These are phyloP conservation scores for Pseudozyma flocculosa DNA, from an alignment of 1,284 basidiomycete genomes.

Conservation along the genomic window DNA sequence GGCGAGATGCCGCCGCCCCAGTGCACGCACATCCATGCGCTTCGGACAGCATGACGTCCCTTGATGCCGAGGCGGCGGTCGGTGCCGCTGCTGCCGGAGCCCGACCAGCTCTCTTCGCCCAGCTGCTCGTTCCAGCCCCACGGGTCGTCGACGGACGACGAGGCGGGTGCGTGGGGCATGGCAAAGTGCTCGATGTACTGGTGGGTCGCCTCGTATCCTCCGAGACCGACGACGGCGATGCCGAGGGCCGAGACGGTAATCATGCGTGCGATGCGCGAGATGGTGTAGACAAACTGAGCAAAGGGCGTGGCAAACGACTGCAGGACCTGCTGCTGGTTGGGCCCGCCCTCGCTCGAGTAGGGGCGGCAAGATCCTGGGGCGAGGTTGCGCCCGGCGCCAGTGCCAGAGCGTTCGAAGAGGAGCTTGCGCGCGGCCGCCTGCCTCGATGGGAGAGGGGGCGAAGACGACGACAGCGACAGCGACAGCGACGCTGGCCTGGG, in stretches of 20 bases:
- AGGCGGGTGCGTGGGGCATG: conserved; percentile 26
- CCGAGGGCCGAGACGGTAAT: conserved; percentile 40
- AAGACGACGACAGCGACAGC: too few relatives aligned
- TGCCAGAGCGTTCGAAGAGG: too few relatives aligned
- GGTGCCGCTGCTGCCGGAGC: conserved; percentile 23
- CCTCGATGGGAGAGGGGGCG: too few relatives aligned
- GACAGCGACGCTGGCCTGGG: too few relatives aligned
- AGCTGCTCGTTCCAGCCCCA: conserved; percentile 30
- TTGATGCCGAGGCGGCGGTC: conserved; percentile 47
- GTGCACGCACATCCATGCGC: conserved; percentile 51
- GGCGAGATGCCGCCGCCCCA: conserved; percentile 55
- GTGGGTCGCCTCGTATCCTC: conserved; percentile 47
- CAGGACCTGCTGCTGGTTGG: conserved; percentile 35
- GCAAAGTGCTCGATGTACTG: conserved; percentile 52
- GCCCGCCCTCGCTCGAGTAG: conserved; percentile 27
- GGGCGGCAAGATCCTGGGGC: background rate
- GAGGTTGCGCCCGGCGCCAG: too few relatives aligned
- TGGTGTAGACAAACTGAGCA: conserved; percentile 42
- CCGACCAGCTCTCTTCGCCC: conserved; percentile 37
- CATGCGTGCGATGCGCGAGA: conserved; percentile 53
- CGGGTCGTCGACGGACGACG: conserved; percentile 10
- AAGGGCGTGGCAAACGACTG: conserved; percentile 44
- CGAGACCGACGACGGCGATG: conserved; percentile 25
- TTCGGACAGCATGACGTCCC: conserved; percentile 48
- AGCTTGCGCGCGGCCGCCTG: too few relatives aligned